Percentiles rank a stretch among this genome's conserved stretches.
phyloP scores from a whole-genome alignment of 164 flowering plant species.

The Piper longum region DNA sequence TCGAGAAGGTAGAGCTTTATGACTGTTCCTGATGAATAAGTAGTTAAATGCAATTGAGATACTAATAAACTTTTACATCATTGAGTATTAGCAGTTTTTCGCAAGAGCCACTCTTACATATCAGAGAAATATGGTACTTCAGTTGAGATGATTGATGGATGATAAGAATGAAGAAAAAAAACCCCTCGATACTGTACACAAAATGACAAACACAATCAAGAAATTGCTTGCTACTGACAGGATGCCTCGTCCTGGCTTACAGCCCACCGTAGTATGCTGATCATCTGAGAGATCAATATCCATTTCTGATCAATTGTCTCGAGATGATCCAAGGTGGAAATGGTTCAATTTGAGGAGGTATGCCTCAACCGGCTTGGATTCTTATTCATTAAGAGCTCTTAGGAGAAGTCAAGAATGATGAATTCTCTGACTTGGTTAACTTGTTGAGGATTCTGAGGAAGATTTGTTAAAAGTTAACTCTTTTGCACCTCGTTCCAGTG shows the following conservation, averaged over 20 bases:
- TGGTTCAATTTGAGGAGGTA: not conserved
- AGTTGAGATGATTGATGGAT: not conserved
- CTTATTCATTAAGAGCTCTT: not conserved
- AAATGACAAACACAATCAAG: conserved; percentile 1
- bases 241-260: not conserved
- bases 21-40: not conserved
- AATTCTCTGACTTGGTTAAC: not conserved
- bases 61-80: not conserved
- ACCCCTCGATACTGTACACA: not conserved
- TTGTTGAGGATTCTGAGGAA: not conserved
- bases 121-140: not conserved
- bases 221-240: not conserved
- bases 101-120: not conserved
- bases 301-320: not conserved
- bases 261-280: not conserved
- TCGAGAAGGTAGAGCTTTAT: too few relatives aligned
- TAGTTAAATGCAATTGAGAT: not conserved
- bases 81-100: not conserved
- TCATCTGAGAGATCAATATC: not conserved
- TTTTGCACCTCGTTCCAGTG: conserved; percentile 56
- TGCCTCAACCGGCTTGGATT: not conserved
- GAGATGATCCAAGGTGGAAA: not conserved
- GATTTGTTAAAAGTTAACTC: conserved; percentile 35
- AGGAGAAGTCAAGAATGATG: not conserved
- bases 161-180: not conserved